Base-by-base conservation (phyloP, 495 filamentous ascomycete genomes). In the Penicillium odoratum region DNA sequence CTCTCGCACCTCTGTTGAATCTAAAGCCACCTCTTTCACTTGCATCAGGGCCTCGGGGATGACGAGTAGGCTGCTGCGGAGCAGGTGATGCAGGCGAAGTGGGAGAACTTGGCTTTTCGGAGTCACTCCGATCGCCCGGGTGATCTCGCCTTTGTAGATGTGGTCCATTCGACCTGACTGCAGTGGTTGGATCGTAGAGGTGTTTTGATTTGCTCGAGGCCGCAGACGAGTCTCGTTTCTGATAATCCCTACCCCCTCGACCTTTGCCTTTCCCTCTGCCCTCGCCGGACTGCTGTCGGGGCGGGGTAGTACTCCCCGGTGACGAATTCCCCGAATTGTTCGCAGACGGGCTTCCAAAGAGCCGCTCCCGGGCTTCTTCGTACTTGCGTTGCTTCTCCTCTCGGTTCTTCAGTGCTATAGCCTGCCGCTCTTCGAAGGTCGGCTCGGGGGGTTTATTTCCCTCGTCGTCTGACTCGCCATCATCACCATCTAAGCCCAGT, bases 351-450 rank as follows among this genome's bases (percentile, higher is more conserved):
- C 77, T 81, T 25, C 91, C 91, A 69, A 96, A 92, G n/a, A 96
- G 81, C 67, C 87, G 84, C 63, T 92, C 88, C 11, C 92, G 81
- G 3, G 82, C 89, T 73, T 96, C 92, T 52, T 93, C 87, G 68
- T 97, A 97, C 48, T 87, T 89, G 48, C 85, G 85, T 74, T 93
- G 87, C 77, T 92, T 96, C 72, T 96, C 92, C 64, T 95, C 92
- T 4, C 82, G 79, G 61, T 95, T 90, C 51, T 81, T 79, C 71
- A 90, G 80, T 36, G 91, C 86, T 58, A 87, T 86, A 11, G 83
- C 78, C 53, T 86, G 82, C 33, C 89, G 82, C 74, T 96, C 88
- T 54, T 91, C 89, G 5, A 82, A 73, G 0, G 83, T 88, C 25
- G 86, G 81, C 55, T 83, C 78, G n/a, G 69, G 68, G 29, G 77